These are phyloP conservation scores for Epichloe brachyelytri DNA, from an alignment of 2,329 filamentous ascomycete genomes.

Conservation along the genomic window DNA sequence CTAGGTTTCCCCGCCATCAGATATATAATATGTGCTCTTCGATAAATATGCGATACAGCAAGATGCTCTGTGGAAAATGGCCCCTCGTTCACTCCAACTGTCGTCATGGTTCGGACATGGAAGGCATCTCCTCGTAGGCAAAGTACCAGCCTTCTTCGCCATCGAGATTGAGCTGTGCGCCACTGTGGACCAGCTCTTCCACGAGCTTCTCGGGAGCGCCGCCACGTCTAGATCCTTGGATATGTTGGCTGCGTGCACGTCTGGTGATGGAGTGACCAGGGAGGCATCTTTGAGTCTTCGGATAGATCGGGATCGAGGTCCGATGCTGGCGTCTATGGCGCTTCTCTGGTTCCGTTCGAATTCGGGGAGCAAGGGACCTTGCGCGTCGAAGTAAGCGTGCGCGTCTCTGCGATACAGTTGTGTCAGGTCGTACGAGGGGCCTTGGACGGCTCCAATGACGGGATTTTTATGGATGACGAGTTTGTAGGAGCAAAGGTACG, in stretches of 20 bases:
- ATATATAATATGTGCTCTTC: too few relatives aligned
- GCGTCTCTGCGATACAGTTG: slow-evolving; percentile 34
- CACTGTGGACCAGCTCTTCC: slow-evolving; percentile 11
- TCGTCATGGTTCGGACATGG: not conserved
- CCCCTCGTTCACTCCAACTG: not conserved
- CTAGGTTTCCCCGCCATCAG: too few relatives aligned
- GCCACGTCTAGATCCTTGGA: slow-evolving; percentile 17
- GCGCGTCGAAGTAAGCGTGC: slow-evolving; percentile 32
- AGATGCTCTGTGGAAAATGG: too few relatives aligned
- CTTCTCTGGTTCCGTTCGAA: slow-evolving; percentile 32
- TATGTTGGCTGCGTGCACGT: slow-evolving; percentile 13
- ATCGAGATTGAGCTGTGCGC: slow-evolving; percentile 16
- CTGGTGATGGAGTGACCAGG: not conserved
- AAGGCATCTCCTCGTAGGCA: slow-evolving; percentile 17
- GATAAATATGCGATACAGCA: too few relatives aligned
- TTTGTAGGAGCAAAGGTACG: slow-evolving; percentile 24
- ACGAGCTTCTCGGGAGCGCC: slow-evolving; percentile 11
- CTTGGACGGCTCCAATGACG: slow-evolving; percentile 42
- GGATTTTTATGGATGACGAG: slow-evolving; percentile 31
- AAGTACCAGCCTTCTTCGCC: slow-evolving; percentile 22
- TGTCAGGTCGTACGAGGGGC: slow-evolving; percentile 34
- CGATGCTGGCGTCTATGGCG: slow-evolving; percentile 18
- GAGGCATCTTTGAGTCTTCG: slow-evolving; percentile 13
- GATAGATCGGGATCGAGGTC: slow-evolving; percentile 12
- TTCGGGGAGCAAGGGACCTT: slow-evolving; percentile 29